Evolutionary conservation across 371 early-diverging fungal species (phyloP), one percentile per base, ranked within the genome.

Genomic region (Zychaea mexicana): DNA sequence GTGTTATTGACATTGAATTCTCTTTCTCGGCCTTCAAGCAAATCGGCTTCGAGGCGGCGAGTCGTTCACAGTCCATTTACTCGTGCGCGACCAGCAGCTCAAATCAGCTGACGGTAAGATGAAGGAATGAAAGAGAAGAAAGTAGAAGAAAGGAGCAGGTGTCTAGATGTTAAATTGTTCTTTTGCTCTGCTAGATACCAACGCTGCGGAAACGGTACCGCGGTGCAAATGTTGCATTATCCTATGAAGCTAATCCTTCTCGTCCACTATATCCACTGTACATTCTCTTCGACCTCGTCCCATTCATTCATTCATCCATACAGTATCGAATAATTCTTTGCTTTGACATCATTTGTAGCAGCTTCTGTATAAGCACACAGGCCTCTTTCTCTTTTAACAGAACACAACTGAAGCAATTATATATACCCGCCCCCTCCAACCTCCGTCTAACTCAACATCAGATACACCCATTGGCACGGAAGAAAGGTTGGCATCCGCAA

Each of bases 181-280:
- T 32, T 26, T 39, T 24, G 26, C 32, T 46, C 12, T 8, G 30
- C 5, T 45, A 67, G 68, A 67, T 54, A 38, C 60, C 47, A 62
- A 67, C 19, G 22, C 49, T 10, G 31, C 55, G 9, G 68, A 67
- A 19, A 24, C 67, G 26, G 56, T 54, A n/a, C 45, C 68, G 24
- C 62, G 68, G 10, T 67, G 68, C 45, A 67, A 67, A 55, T 67
- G 68, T 36, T 67, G 68, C 54, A 67, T 67, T 15, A 67, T 67
- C 56, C 63, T 67, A 8, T 67, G 45, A 61, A 24, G 0, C 10
- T 30, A 2, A 12, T 17, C 31, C 13, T 17, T 26, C 19, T 12
- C 61, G 32, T 27, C 31, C 31, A 6, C 1, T 38, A 12, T 39
- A 36, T 53, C 10, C n/a, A 26, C 33, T 36, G 19, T 26, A 38